phyloP scores from a whole-genome alignment of 164 flowering plant genomes.

The Litsea cubeba region DNA sequence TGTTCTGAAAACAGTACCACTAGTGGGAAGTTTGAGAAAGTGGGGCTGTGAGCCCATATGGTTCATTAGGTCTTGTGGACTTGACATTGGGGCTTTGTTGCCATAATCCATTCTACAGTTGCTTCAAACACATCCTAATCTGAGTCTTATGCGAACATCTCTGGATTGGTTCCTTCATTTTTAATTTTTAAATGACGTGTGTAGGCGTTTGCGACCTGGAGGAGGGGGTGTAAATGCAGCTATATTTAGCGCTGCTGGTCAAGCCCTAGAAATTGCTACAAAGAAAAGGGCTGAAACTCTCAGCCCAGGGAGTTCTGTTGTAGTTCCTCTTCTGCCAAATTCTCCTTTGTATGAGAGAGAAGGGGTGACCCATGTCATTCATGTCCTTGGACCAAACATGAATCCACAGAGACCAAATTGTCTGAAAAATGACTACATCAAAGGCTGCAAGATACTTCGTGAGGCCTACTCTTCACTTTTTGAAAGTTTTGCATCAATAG shows the following conservation, averaged over 20 bases:
- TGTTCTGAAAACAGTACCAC: too few species aligned
- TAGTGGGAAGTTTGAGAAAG: too few species aligned
- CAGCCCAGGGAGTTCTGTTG: slow-evolving; percentile 64
- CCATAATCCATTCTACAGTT: too few species aligned
- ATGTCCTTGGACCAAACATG: slow-evolving; percentile 98
- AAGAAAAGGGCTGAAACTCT: slow-evolving; percentile 63
- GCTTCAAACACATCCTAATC: too few species aligned
- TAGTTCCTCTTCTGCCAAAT: slow-evolving; percentile 68
- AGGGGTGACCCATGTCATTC: slow-evolving; percentile 95
- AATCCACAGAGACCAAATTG: slow-evolving; percentile 81
- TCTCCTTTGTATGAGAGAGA: slow-evolving; percentile 66
- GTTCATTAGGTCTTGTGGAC: too few species aligned
- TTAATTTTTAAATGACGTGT: neutral
- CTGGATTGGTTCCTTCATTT: neutral
- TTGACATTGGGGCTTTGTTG: too few species aligned
- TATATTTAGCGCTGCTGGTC: slow-evolving; percentile 82
- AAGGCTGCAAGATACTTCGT: slow-evolving; percentile 70
- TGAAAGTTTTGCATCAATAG: slow-evolving; percentile 57
- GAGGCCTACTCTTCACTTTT: slow-evolving; percentile 83
- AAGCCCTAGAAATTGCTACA: slow-evolving; percentile 68
- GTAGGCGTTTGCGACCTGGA: slow-evolving; percentile 90
- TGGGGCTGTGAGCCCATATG: too few species aligned
- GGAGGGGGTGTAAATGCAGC: slow-evolving; percentile 99
- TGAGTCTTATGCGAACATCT: too few species aligned
- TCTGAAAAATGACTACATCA: slow-evolving; percentile 61